Conservation (phyloP, 2,329 filamentous ascomycete genomes). For the Boeremia lycopersici region DNA sequence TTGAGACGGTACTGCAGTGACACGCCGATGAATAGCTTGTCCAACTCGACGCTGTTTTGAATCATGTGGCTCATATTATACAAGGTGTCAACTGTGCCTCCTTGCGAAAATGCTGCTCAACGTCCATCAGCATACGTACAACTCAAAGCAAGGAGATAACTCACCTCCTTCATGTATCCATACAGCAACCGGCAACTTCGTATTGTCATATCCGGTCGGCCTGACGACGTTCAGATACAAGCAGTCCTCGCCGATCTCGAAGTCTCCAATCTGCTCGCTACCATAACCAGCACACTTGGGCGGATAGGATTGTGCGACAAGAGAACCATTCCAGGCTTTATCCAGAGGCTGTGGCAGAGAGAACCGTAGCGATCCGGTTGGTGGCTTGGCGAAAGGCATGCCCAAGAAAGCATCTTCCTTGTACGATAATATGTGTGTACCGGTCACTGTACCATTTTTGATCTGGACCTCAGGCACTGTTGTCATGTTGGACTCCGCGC, state of each 20-base stretch:
- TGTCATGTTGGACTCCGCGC: too few species aligned
- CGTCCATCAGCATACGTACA: too few species aligned
- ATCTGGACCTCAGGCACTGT: too few species aligned
- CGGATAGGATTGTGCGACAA: neutral
- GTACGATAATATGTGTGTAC: neutral
- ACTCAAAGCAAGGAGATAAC: too few species aligned
- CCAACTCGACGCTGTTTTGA: conserved; percentile 15
- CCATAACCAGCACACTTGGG: neutral
- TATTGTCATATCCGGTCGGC: conserved; percentile 38
- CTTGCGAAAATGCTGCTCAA: conserved; percentile 36
- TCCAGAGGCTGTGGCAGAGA: conserved; percentile 3
- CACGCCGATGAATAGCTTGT: conserved; percentile 24
- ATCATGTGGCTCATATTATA: conserved; percentile 20
- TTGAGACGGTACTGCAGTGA: conserved; percentile 33
- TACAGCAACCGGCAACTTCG: neutral
- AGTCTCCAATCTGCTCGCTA: neutral
- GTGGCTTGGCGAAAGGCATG: conserved; percentile 20
- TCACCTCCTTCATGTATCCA: conserved; percentile 21
- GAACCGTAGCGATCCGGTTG: conserved; percentile 3
- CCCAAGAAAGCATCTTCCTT: conserved; percentile 21
- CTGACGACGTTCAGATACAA: conserved; percentile 25
- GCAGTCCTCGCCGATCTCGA: conserved; percentile 34
- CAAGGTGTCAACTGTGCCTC: conserved; percentile 20
- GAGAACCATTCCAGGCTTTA: conserved; percentile 5
- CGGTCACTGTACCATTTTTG: neutral